These are phyloP conservation scores for Xylariaceae sp. DNA, from an alignment of 2,329 filamentous ascomycete species.

Conservation along the genomic window DNA sequence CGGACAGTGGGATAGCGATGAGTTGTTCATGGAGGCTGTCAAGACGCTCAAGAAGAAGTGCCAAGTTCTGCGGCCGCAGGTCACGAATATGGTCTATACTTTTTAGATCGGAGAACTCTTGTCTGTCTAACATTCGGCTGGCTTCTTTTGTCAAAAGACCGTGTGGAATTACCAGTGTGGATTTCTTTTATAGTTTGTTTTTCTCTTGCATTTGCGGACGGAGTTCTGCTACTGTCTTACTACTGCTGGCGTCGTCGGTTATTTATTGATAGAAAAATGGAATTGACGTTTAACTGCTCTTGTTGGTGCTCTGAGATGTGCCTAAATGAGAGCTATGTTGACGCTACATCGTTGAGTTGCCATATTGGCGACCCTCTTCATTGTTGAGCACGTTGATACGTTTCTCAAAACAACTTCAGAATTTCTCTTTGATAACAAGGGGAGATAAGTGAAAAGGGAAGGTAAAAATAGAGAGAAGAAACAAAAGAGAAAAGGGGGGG, in stretches of 20 bases:
- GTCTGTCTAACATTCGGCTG: neutral
- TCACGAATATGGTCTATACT: constrained; percentile 57
- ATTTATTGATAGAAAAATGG: constrained; percentile 4
- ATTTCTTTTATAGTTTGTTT: constrained; percentile 3
- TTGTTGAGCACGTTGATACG: too few relatives aligned
- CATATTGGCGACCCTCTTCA: too few relatives aligned
- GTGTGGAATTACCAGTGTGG: neutral
- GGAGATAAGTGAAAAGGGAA: too few relatives aligned
- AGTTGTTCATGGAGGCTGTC: constrained; percentile 86
- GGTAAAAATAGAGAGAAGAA: too few relatives aligned
- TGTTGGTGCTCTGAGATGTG: too few relatives aligned
- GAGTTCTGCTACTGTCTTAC: constrained; percentile 15
- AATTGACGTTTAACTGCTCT: constrained; percentile 1
- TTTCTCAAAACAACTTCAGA: too few relatives aligned
- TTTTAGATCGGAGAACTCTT: constrained; percentile 18
- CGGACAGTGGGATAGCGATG: constrained; percentile 91
- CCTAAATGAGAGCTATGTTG: too few relatives aligned
- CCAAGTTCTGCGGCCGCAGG: constrained; percentile 64
- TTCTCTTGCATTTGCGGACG: constrained; percentile 16
- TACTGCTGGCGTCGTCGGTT: constrained; percentile 12
- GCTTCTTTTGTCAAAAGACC: neutral
- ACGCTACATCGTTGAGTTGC: too few relatives aligned
- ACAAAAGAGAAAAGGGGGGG: too few relatives aligned
- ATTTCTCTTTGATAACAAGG: too few relatives aligned
- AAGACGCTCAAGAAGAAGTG: constrained; percentile 84